Percentiles rank a stretch among this genome's conserved stretches.
These are phyloP conservation scores for Candolleomyces aberdarensis DNA, from an alignment of 768 basidiomycete genomes.

Conservation along the genomic window DNA sequence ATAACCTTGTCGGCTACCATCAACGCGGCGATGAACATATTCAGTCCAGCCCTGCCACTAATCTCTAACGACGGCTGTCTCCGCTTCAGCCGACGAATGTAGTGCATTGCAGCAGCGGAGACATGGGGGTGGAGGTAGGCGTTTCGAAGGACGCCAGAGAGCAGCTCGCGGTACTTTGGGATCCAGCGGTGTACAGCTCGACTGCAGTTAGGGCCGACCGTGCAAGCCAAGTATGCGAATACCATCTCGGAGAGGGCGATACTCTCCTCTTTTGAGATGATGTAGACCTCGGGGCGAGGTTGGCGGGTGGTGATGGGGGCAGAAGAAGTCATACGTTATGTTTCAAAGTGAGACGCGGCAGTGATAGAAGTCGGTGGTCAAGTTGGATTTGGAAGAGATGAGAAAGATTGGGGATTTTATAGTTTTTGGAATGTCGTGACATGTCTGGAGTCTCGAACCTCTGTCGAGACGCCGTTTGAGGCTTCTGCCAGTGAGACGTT, in stretches of 20 bases:
- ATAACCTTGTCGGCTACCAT: conserved; percentile 5
- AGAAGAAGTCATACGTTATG: background rate
- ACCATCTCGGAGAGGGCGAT: background rate
- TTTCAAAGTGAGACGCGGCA: background rate
- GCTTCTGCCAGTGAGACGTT: too few species aligned
- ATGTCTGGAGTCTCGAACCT: too few species aligned
- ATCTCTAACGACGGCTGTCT: conserved; percentile 2
- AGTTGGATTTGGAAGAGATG: too few species aligned
- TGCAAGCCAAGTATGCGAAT: background rate
- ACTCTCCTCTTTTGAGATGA: background rate
- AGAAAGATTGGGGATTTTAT: too few species aligned
- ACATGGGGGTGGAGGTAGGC: conserved; percentile 2
- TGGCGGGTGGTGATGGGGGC: background rate
- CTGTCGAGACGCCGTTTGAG: too few species aligned
- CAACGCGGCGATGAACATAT: conserved; percentile 5
- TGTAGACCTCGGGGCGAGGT: background rate
- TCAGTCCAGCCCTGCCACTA: background rate
- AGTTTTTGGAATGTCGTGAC: too few species aligned
- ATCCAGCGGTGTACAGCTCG: background rate
- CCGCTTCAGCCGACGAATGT: conserved; percentile 5
- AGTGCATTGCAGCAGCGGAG: background rate
- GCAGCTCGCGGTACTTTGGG: background rate
- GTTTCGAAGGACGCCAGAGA: conserved; percentile 4
- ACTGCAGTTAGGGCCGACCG: background rate
- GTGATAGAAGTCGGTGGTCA: too few species aligned